Conservation (phyloP, 164 flowering plant species). For the Warburgia ugandensis region DNA sequence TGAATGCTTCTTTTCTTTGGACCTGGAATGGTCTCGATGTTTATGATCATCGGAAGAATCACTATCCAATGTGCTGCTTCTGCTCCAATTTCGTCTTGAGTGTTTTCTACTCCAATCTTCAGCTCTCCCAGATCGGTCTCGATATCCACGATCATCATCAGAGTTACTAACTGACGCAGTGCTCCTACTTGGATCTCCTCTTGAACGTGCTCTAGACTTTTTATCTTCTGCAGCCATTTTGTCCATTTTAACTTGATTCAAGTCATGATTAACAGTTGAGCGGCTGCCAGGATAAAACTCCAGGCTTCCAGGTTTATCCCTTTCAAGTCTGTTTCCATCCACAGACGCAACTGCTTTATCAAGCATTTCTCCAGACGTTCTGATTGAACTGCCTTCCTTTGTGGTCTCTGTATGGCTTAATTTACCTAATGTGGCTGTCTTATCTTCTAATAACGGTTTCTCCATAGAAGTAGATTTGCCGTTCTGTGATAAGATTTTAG, state of each 20-base stretch:
- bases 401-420: constrained; percentile 3
- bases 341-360: constrained; percentile 1
- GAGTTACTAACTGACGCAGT: no score
- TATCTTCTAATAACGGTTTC: constrained; percentile 1
- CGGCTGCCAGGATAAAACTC: neutral
- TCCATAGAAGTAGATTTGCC: constrained; percentile 7
- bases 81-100: no score
- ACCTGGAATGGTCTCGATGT: no score
- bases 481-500: constrained; percentile 12
- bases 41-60: no score
- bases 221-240: constrained; percentile 21
- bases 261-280: constrained; percentile 4
- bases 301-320: constrained; percentile 5
- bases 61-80: no score
- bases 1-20: no score
- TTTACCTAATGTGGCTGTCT: constrained; percentile 1
- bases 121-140: no score
- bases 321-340: constrained; percentile 6
- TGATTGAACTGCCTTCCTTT: constrained; percentile 6
- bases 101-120: no score
- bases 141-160: no score
- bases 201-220: constrained; percentile 16
- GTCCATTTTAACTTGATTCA: constrained; percentile 9
- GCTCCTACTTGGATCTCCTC: constrained; percentile 11
- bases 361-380: neutral